A percentile compares a stretch with the other conserved stretches of the same genome.
These are phyloP conservation scores for Cercospora sp. DNA, from an alignment of 2,329 filamentous ascomycete genomes.

Conservation along the genomic window DNA sequence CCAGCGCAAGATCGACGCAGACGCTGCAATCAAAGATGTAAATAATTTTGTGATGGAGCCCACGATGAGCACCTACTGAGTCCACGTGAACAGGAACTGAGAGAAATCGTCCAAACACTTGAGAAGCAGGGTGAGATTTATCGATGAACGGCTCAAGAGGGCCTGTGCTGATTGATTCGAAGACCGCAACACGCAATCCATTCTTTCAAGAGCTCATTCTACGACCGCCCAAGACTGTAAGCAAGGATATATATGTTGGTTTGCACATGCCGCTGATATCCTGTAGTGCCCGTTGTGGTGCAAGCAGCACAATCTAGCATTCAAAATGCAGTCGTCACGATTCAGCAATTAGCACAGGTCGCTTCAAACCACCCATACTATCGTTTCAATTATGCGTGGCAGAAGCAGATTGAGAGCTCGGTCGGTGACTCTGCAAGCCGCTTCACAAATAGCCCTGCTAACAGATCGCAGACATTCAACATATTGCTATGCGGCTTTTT, in stretches of 20 bases:
- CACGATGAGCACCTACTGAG: not conserved
- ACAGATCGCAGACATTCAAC: conserved; percentile 51
- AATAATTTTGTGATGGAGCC: not conserved
- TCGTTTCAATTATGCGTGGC: conserved; percentile 93
- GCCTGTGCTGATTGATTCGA: conserved; percentile 7
- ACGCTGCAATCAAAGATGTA: conserved; percentile 52
- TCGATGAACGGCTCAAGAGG: not conserved
- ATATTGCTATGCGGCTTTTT: conserved; percentile 72
- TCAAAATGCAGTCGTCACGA: conserved; percentile 67
- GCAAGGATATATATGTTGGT: conserved; percentile 34
- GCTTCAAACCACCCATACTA: conserved; percentile 93
- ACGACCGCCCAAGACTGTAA: conserved; percentile 67
- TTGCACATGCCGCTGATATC: not conserved
- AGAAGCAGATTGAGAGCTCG: conserved; percentile 77
- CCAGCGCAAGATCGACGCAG: conserved; percentile 86
- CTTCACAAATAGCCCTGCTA: conserved; percentile 35
- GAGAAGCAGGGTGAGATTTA: conserved; percentile 56
- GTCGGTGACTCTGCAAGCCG: conserved; percentile 60
- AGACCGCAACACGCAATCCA: conserved; percentile 76
- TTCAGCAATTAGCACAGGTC: conserved; percentile 67
- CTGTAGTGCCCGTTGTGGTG: conserved; percentile 66
- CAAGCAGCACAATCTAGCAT: conserved; percentile 69
- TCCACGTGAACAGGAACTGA: conserved; percentile 59
- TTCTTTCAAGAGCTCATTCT: conserved; percentile 86
- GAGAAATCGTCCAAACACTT: conserved; percentile 75